Evolutionary conservation across 2,329 filamentous ascomycete species (phyloP), one percentile per base, ranked within the genome.

Genomic region (Hypoxylon sp.): DNA sequence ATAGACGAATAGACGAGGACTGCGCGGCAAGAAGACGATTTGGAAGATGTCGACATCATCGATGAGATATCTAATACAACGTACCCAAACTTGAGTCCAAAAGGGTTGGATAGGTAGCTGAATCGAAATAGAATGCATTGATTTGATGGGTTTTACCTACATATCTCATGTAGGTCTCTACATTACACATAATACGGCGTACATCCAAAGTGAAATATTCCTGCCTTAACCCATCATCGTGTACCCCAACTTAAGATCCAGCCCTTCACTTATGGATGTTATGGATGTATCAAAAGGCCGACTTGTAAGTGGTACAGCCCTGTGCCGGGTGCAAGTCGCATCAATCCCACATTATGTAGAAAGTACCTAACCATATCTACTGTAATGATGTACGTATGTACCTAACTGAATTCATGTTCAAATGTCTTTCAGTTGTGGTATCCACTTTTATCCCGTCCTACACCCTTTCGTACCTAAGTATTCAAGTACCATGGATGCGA

Each of bases 301-400:
- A 16, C 27, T n/a, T 31, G 16, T 20, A 41, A 6, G 36, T 27
- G 29, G 37, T 55, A 51, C 56, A 59, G 56, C 56, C 56, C 52
- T 59, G 56, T 59, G 45, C 52, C 56, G 56, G 42, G 30, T 53
- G 23, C 29, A 16, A 51, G 52, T 51, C n/a, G 37, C 46, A 59
- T 56, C 49, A 37, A 59, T 59, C 51, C 51, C 30, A 25, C 23
- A 44, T 23, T 50, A 30, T 31, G 6, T 16, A 16, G 3, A 23
- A 12, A n/a, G n/a, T n/a, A 30, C 7, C 21, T n/a, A 21, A 19
- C 11, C 16, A n/a, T n/a, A n/a, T n/a, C n/a, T n/a, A n/a, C n/a
- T n/a, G n/a, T n/a, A n/a, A n/a, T n/a, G 17, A 43, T 25, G 17
- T 43, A 43, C 23, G 17, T 32, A 43, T 7, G 7, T 34, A 43